Evolutionary conservation across 1,139 yeast genomes (phyloP).

Genomic region (Hansenula sp.): DNA sequence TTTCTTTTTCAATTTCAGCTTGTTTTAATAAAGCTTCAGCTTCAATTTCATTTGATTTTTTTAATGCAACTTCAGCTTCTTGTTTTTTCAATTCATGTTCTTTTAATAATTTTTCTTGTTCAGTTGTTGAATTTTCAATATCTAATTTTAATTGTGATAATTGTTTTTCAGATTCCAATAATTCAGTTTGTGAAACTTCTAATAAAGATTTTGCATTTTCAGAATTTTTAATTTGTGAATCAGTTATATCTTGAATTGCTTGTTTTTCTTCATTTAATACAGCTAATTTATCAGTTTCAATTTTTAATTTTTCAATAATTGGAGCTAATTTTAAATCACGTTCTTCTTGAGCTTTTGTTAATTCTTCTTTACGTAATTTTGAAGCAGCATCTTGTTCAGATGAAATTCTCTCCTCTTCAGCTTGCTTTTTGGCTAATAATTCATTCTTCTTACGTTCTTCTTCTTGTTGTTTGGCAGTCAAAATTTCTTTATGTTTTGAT

Average conservation of each 20-base stretch:
- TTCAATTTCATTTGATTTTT: slow-evolving; percentile 19
- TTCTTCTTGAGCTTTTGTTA: slow-evolving; percentile 19
- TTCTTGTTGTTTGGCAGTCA: slow-evolving; percentile 21
- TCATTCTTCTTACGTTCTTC: slow-evolving; percentile 21
- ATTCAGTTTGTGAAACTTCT: slow-evolving; percentile 19
- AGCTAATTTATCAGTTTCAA: slow-evolving; percentile 18
- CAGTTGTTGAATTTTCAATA: slow-evolving; percentile 21
- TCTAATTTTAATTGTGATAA: slow-evolving; percentile 22
- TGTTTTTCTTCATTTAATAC: slow-evolving; percentile 20
- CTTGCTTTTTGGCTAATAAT: slow-evolving; percentile 14
- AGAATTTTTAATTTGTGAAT: slow-evolving; percentile 18
- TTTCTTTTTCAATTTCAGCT: slow-evolving; percentile 20
- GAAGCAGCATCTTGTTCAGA: slow-evolving; percentile 24
- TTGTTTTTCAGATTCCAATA: slow-evolving; percentile 17
- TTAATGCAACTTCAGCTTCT: slow-evolving; percentile 21
- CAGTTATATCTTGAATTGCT: slow-evolving; percentile 21
- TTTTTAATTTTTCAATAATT: slow-evolving; percentile 18
- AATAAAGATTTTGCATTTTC: slow-evolving; percentile 19
- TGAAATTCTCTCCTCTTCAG: slow-evolving; percentile 18
- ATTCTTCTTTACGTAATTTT: slow-evolving; percentile 18
- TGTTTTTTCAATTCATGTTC: slow-evolving; percentile 23
- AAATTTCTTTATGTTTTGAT: slow-evolving; percentile 16
- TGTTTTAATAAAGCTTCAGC: slow-evolving; percentile 20
- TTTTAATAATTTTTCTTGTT: slow-evolving; percentile 24
- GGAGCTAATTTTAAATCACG: slow-evolving; percentile 21